Conservation (phyloP, 495 filamentous ascomycete species). For the Penicillium soppii region DNA sequence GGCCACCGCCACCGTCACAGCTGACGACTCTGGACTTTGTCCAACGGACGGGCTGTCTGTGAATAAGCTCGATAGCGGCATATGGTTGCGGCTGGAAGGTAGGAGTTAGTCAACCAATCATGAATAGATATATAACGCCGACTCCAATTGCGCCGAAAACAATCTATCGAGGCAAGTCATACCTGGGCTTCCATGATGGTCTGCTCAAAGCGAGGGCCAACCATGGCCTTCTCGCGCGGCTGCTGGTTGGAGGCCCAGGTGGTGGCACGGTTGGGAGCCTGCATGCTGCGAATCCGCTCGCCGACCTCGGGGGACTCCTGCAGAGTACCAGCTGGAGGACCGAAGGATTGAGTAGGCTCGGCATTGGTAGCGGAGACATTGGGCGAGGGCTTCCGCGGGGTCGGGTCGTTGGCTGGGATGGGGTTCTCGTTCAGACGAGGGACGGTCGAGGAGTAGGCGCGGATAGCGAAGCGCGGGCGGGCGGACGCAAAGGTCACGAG, state of each 20-base stretch:
- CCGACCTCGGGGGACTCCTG: constrained; percentile 60
- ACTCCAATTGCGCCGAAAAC: not conserved
- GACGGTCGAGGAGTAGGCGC: constrained; percentile 49
- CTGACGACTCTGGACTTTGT: constrained; percentile 74
- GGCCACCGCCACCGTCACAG: constrained; percentile 93
- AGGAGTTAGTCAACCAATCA: constrained; percentile 10
- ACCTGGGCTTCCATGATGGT: constrained; percentile 90
- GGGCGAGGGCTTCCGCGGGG: constrained; percentile 42
- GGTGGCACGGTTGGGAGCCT: constrained; percentile 81
- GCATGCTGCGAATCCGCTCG: constrained; percentile 59
- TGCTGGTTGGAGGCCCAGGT: constrained; percentile 85
- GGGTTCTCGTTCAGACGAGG: constrained; percentile 49
- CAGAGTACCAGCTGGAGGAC: constrained; percentile 41
- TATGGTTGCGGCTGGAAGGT: constrained; percentile 71
- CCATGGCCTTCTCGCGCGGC: constrained; percentile 78
- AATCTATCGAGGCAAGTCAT: constrained; percentile 28
- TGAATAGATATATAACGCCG: constrained; percentile 3
- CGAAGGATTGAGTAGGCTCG: constrained; percentile 49
- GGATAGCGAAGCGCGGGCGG: constrained; percentile 36
- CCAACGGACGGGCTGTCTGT: constrained; percentile 93
- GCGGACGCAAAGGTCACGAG: constrained; percentile 39
- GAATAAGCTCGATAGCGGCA: constrained; percentile 92
- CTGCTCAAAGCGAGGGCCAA: constrained; percentile 93
- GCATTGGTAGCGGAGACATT: constrained; percentile 64
- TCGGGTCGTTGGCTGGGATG: constrained; percentile 55